Percentiles rank a stretch among this genome's conserved stretches.
phyloP scores from a whole-genome alignment of 768 basidiomycete genomes.

The Lactarius evosmus region DNA sequence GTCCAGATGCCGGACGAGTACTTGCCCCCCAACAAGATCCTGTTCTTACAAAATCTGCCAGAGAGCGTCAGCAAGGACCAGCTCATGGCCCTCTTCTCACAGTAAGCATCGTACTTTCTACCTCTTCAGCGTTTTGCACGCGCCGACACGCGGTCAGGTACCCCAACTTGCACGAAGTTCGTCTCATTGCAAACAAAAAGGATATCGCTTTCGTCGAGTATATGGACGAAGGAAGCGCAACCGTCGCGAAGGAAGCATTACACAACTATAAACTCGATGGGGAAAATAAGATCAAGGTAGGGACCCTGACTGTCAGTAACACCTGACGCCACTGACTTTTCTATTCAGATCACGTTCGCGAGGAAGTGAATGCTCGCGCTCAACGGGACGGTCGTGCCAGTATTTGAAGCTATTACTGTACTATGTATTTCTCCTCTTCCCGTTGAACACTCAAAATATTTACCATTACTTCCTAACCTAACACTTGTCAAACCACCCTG shows the following conservation, averaged over 20 bases:
- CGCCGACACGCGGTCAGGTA: slow-evolving; percentile 53
- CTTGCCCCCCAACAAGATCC: slow-evolving; percentile 97
- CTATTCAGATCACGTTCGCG: slow-evolving; percentile 28
- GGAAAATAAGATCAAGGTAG: slow-evolving; percentile 96
- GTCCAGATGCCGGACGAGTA: slow-evolving; percentile 99
- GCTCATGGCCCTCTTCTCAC: slow-evolving; percentile 85
- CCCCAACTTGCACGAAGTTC: slow-evolving; percentile 94
- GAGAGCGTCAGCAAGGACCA: slow-evolving; percentile 91
- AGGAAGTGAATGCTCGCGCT: slow-evolving; percentile 25
- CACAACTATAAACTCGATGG: slow-evolving; percentile 98
- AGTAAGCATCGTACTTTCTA: slow-evolving; percentile 49
- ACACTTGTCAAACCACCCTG: neutral
- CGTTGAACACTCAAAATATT: slow-evolving; percentile 4
- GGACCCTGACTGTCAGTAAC: neutral
- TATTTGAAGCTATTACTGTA: slow-evolving; percentile 17
- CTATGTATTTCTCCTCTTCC: slow-evolving; percentile 15
- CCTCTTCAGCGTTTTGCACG: neutral
- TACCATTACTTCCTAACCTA: slow-evolving; percentile 5
- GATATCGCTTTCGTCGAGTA: slow-evolving; percentile 99
- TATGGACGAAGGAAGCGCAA: slow-evolving; percentile 86
- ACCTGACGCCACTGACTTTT: slow-evolving; percentile 6
- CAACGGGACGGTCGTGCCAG: neutral
- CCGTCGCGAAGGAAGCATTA: slow-evolving; percentile 89
- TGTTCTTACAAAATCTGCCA: slow-evolving; percentile 96
- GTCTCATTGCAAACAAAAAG: slow-evolving; percentile 95